Conservation (phyloP, 352 stramenopile genomes). For the Phytophthora sp. region DNA sequence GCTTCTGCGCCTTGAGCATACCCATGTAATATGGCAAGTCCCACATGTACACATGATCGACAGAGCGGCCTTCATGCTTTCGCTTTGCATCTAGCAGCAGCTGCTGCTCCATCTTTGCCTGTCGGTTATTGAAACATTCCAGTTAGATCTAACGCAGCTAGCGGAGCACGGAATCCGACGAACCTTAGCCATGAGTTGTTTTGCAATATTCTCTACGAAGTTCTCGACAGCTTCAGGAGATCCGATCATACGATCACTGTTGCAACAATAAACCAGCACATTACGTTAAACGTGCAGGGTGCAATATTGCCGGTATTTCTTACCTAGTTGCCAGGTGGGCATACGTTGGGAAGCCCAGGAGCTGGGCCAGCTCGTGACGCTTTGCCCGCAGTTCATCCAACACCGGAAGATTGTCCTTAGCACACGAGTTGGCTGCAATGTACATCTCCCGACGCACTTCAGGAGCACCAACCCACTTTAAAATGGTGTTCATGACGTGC, state of each 20-base stretch:
- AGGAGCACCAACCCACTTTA: slow-evolving; percentile 88
- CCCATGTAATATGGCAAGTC: slow-evolving; percentile 95
- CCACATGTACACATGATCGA: slow-evolving; percentile 89
- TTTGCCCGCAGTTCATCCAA: slow-evolving; percentile 88
- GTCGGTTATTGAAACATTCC: background rate
- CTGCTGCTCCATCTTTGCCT: slow-evolving; percentile 65
- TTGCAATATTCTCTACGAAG: slow-evolving; percentile 72
- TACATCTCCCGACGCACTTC: slow-evolving; percentile 91
- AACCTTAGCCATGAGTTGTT: slow-evolving; percentile 78
- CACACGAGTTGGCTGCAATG: slow-evolving; percentile 85
- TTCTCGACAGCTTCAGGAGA: slow-evolving; percentile 64
- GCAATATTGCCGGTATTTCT: background rate
- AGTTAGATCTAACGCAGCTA: background rate
- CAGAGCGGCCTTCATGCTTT: slow-evolving; percentile 50
- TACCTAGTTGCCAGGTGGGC: slow-evolving; percentile 92
- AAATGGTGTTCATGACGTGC: slow-evolving; percentile 91
- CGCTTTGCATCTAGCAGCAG: slow-evolving; percentile 71
- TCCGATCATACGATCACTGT: slow-evolving; percentile 87
- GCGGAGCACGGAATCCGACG: background rate
- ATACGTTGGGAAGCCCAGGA: slow-evolving; percentile 92
- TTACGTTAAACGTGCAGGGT: slow-evolving; percentile 6
- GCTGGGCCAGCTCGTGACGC: slow-evolving; percentile 88
- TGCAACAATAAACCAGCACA: background rate
- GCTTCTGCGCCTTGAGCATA: slow-evolving; percentile 77
- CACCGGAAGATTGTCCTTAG: slow-evolving; percentile 71